Conservation (phyloP, 495 filamentous ascomycete species). For the Penicillium robsamsonii region DNA sequence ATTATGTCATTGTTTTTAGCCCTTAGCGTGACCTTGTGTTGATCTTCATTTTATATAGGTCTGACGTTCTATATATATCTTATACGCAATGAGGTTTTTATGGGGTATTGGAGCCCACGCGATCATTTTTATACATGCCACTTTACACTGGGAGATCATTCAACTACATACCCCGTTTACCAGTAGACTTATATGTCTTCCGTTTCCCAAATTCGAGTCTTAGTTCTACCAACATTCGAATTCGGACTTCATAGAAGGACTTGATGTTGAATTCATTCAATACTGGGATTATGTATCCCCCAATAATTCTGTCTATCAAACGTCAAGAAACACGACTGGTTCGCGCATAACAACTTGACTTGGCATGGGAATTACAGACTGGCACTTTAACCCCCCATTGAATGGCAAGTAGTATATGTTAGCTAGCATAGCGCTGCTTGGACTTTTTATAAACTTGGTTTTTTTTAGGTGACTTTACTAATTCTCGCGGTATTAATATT, state of each 20-base stretch:
- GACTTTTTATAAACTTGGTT: not conserved
- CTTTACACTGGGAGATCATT: not conserved
- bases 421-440: not conserved
- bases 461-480: not conserved
- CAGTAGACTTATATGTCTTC: not conserved
- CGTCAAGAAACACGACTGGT: not conserved
- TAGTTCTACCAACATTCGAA: not conserved
- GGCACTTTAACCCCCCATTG: not conserved
- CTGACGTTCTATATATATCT: not conserved
- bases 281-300: not conserved
- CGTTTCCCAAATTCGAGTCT: not conserved
- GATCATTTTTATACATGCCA: not conserved
- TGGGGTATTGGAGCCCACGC: not conserved
- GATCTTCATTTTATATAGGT: not conserved
- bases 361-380: not conserved
- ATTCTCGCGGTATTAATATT: not conserved
- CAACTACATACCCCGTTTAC: not conserved
- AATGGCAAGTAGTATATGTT: not conserved
- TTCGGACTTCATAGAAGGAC: not conserved
- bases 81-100: not conserved
- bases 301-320: not conserved
- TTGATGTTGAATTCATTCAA: not conserved
- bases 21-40: not conserved
- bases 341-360: not conserved
- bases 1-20: slow-evolving; percentile 11